Conservation (phyloP, 345 rosid species). For the Isatis tinctoria region DNA sequence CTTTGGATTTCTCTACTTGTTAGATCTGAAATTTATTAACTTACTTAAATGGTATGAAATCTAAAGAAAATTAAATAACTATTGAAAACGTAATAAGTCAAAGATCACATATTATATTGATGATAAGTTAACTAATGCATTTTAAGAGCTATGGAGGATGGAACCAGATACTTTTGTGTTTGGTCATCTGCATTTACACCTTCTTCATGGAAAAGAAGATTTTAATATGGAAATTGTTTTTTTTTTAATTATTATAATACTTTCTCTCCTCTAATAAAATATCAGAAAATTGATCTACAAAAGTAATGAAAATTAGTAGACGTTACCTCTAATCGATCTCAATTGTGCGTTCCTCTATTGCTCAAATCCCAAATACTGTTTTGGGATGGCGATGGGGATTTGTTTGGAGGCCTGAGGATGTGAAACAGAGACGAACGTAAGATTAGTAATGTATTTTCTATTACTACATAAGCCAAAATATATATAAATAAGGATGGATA, state of each 20-base stretch:
- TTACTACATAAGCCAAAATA: not conserved
- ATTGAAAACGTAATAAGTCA: no score
- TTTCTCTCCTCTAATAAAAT: not conserved
- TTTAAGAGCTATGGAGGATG: not conserved
- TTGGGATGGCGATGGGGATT: not conserved
- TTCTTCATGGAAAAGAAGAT: not conserved
- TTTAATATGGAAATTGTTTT: not conserved
- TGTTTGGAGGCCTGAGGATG: constrained; percentile 15
- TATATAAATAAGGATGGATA: not conserved
- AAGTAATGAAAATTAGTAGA: not conserved
- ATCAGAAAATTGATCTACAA: not conserved
- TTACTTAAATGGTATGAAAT: not conserved
- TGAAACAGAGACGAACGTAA: not conserved
- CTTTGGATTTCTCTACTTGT: not conserved
- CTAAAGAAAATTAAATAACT: not conserved
- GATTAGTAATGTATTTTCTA: not conserved
- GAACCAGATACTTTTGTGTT: not conserved
- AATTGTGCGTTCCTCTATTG: constrained; percentile 1
- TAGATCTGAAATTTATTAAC: not conserved
- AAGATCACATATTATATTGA: no score
- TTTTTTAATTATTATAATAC: not conserved
- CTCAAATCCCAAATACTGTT: constrained; percentile 10
- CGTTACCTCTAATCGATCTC: constrained; percentile 9
- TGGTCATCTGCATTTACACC: not conserved
- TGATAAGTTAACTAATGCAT: no score